Evolutionary conservation across 768 basidiomycete genomes (phyloP).

Genomic region (Tricholomella constricta): DNA sequence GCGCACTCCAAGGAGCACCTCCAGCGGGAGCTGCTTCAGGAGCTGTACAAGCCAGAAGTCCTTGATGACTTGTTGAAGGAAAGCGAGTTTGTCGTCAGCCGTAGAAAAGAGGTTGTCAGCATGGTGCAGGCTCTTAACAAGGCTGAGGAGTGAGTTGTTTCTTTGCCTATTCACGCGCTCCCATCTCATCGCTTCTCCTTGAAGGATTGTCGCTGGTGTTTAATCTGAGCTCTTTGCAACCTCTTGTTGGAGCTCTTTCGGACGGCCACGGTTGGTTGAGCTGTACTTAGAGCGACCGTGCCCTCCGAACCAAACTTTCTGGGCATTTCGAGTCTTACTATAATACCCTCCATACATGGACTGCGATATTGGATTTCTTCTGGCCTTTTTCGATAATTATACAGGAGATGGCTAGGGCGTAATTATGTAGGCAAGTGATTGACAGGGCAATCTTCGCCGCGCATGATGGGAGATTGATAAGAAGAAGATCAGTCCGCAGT

Average conservation of each 20-base stretch:
- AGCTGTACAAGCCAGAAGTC: conserved; percentile 96
- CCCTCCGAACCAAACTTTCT: conserved; percentile 31
- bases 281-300: conserved; percentile 14
- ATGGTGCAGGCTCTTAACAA: conserved; percentile 96
- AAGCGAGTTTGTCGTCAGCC: conserved; percentile 84
- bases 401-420: background rate
- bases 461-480: background rate
- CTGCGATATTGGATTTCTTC: conserved; percentile 19
- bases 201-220: conserved; percentile 67
- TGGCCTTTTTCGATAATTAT: conserved; percentile 7
- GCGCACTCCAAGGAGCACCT: conserved; percentile 92
- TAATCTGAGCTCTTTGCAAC: conserved; percentile 24
- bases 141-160: conserved; percentile 82
- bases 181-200: conserved; percentile 10
- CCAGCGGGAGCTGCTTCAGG: conserved; percentile 91
- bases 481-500: background rate
- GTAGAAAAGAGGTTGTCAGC: conserved; percentile 90
- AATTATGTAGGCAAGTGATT: background rate
- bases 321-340: conserved; percentile 18
- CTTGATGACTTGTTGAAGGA: conserved; percentile 95
- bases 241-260: background rate
- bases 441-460: no score
- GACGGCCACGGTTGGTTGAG: conserved; percentile 8
- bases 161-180: conserved; percentile 3
- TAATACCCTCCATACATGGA: conserved; percentile 33